These are phyloP conservation scores for Candida chauliodis DNA, from an alignment of 805 yeast species.

Conservation along the genomic window DNA sequence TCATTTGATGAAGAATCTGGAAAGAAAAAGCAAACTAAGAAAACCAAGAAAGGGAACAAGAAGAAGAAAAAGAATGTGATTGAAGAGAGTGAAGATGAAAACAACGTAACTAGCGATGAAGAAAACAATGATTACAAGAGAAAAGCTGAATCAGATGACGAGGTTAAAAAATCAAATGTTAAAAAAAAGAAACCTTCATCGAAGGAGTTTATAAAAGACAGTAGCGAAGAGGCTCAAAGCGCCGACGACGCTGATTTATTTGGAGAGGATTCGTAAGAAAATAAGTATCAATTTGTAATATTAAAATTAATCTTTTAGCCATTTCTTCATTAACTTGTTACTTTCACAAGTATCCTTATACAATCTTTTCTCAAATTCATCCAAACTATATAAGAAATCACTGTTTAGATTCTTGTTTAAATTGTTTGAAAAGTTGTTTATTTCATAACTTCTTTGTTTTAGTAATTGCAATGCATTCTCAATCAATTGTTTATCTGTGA, in stretches of 20 bases:
- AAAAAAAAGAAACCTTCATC: constrained; percentile 26
- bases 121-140: constrained; percentile 12
- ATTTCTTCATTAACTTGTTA: constrained; percentile 33
- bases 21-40: constrained; percentile 28
- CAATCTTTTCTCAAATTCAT: constrained; percentile 67
- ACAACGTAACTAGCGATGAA: constrained; percentile 17
- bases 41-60: constrained; percentile 24
- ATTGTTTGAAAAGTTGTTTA: constrained; percentile 66
- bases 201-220: constrained; percentile 38
- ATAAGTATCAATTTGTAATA: constrained; percentile 9
- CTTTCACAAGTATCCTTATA: constrained; percentile 53
- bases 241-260: constrained; percentile 24
- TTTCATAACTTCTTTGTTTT: constrained; percentile 61
- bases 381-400: constrained; percentile 62
- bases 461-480: constrained; percentile 49
- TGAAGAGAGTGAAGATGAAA: constrained; percentile 33
- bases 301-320: constrained; percentile 24
- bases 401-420: constrained; percentile 45
- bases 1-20: constrained; percentile 44
- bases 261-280: constrained; percentile 19
- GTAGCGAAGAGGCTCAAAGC: constrained; percentile 37
- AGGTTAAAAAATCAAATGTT: constrained; percentile 8
- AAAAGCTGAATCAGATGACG: not conserved
- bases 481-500: constrained; percentile 60
- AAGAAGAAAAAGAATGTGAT: constrained; percentile 29